phyloP scores from a whole-genome alignment of 1,284 basidiomycete genomes.

The Cutaneotrichosporon mucoides region DNA sequence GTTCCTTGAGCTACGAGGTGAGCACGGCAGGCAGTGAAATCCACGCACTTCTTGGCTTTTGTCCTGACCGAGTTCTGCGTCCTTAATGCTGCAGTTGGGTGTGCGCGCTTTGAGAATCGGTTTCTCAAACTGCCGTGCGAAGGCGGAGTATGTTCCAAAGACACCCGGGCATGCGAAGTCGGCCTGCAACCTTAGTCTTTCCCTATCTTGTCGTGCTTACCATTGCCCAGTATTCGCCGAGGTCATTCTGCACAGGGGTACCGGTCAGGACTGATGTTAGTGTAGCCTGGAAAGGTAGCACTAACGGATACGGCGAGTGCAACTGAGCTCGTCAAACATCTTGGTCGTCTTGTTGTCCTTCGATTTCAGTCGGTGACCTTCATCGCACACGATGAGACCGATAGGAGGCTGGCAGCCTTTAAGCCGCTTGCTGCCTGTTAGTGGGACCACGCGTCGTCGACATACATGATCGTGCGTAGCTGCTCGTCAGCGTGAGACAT shows the following conservation, averaged over 20 bases:
- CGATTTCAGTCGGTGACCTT: conserved; percentile 93
- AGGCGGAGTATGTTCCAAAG: conserved; percentile 64
- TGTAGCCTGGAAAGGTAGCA: not conserved
- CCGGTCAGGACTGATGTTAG: conserved; percentile 72
- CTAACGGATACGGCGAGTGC: conserved; percentile 61
- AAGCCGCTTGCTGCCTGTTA: conserved; percentile 41
- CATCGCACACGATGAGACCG: conserved; percentile 91
- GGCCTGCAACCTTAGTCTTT: conserved; percentile 53
- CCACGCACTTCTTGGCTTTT: conserved; percentile 63
- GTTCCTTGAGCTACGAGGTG: conserved; percentile 60
- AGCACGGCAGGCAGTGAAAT: not conserved
- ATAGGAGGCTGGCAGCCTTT: conserved; percentile 63
- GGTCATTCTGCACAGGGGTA: conserved; percentile 95
- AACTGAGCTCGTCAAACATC: conserved; percentile 77
- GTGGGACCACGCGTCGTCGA: conserved; percentile 1
- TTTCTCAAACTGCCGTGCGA: conserved; percentile 76
- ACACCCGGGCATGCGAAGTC: conserved; percentile 92
- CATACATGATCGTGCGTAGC: conserved; percentile 71
- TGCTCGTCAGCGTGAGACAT: conserved; percentile 33
- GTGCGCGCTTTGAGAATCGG: conserved; percentile 85
- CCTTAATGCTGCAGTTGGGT: conserved; percentile 66
- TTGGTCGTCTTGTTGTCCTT: conserved; percentile 80
- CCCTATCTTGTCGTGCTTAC: conserved; percentile 46
- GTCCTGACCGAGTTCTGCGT: conserved; percentile 69
- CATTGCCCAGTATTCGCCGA: conserved; percentile 95